phyloP scores from a whole-genome alignment of 495 filamentous ascomycete species.

The Penicillium lagena region DNA sequence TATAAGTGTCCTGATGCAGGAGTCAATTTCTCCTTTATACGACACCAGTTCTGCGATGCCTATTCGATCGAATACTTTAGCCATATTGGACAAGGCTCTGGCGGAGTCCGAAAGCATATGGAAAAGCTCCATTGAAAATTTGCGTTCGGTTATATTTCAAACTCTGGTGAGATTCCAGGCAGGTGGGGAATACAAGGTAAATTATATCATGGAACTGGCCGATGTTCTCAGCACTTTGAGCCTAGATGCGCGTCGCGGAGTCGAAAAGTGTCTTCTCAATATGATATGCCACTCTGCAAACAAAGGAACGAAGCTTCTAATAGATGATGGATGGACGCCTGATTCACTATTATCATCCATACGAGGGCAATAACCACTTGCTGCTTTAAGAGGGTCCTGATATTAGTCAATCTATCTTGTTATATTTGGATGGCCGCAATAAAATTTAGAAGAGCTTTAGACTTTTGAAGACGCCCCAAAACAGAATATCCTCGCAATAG shows the following conservation, averaged over 20 bases:
- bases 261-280: conserved; percentile 24
- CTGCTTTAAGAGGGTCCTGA: too few species aligned
- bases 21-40: conserved; percentile 10
- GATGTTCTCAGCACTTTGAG: conserved; percentile 16
- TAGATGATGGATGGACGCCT: conserved; percentile 18
- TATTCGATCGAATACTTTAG: conserved; percentile 6
- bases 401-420: too few species aligned
- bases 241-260: conserved; percentile 15
- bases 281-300: conserved; percentile 12
- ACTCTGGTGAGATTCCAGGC: conserved; percentile 2
- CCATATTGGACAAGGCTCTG: conserved; percentile 9
- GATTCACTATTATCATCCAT: conserved; percentile 22
- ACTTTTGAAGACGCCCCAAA: too few species aligned
- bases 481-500: too few species aligned
- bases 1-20: conserved; percentile 20
- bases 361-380: too few species aligned
- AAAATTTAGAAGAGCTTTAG: too few species aligned
- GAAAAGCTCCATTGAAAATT: too few species aligned
- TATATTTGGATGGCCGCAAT: too few species aligned
- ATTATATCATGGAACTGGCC: conserved; percentile 15
- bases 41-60: neutral
- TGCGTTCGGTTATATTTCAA: conserved; percentile 12
- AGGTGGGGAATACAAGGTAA: conserved; percentile 6
- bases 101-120: too few species aligned
- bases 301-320: neutral